A percentile compares a stretch with the other conserved stretches of the same genome.
These are phyloP conservation scores for Fragaria nilgerrensis DNA, from an alignment of 306 rosid species.

Conservation along the genomic window DNA sequence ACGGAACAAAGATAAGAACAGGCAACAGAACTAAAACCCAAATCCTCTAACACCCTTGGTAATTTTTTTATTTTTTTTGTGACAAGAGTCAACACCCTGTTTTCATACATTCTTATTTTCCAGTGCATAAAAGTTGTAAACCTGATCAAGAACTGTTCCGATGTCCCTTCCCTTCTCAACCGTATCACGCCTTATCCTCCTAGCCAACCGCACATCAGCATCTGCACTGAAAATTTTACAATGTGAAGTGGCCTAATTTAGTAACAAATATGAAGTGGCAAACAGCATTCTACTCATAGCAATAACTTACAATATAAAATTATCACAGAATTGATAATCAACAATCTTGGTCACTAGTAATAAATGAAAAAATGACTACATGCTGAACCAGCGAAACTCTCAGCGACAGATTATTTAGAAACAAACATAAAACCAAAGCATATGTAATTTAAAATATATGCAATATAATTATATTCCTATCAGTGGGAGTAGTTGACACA, in stretches of 20 bases:
- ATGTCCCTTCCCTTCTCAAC: constrained; percentile 79
- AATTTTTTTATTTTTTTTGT: not conserved
- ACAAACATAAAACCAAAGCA: not conserved
- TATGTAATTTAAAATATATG: not conserved
- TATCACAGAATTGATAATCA: not conserved
- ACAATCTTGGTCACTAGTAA: not conserved
- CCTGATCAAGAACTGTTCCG: constrained; percentile 97
- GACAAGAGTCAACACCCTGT: constrained; percentile 8
- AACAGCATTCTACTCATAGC: constrained; percentile 7
- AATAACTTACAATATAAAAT: not conserved
- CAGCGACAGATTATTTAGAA: not conserved
- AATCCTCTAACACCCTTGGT: not conserved
- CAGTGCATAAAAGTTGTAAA: constrained; percentile 23
- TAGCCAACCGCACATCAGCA: constrained; percentile 99
- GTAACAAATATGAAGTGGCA: constrained; percentile 25
- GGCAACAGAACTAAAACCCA: not conserved
- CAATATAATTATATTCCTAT: not conserved
- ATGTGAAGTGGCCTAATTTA: constrained; percentile 62
- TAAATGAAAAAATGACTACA: not conserved
- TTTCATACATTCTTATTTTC: not conserved
- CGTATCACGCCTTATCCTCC: constrained; percentile 95
- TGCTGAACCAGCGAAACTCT: not conserved
- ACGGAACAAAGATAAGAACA: not conserved
- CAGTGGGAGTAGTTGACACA: not conserved
- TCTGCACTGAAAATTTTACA: constrained; percentile 93